Evolutionary conservation across 2,329 filamentous ascomycete genomes (phyloP).

Genomic region (Paramyrothecium sp.): DNA sequence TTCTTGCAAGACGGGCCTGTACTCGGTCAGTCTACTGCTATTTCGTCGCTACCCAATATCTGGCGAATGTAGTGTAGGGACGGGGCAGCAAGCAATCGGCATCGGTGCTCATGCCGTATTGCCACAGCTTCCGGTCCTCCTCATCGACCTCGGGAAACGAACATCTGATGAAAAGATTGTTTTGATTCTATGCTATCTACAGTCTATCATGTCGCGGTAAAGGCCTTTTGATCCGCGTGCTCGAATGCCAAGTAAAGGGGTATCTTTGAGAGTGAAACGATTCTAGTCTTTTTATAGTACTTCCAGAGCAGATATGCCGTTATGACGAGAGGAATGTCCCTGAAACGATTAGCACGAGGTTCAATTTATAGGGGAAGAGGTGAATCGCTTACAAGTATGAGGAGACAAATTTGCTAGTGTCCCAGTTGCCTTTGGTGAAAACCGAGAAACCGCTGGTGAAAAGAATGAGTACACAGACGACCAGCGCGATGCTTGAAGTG

Average conservation of each 20-base stretch:
- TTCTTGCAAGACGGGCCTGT: too few relatives aligned
- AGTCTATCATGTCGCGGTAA: background rate
- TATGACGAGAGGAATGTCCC: slow-evolving; percentile 57
- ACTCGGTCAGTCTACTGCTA: too few relatives aligned
- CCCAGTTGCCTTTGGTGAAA: slow-evolving; percentile 57
- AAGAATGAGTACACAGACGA: slow-evolving; percentile 61
- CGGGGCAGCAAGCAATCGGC: too few relatives aligned
- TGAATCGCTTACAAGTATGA: slow-evolving; percentile 52
- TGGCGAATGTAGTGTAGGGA: too few relatives aligned
- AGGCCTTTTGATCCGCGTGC: slow-evolving; percentile 32
- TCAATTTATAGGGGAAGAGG: background rate
- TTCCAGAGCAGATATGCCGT: slow-evolving; percentile 61
- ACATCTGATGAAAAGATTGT: too few relatives aligned
- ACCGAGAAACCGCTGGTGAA: slow-evolving; percentile 66
- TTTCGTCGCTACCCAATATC: too few relatives aligned
- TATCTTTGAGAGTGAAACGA: slow-evolving; percentile 47
- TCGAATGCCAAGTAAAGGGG: slow-evolving; percentile 49
- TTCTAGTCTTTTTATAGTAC: slow-evolving; percentile 56
- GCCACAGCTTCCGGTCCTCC: too few relatives aligned
- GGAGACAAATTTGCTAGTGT: slow-evolving; percentile 53
- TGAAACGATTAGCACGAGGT: slow-evolving; percentile 19
- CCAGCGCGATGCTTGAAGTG: slow-evolving; percentile 58
- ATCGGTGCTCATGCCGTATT: too few relatives aligned
- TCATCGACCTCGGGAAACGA: too few relatives aligned
- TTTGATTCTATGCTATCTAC: too few relatives aligned